Percentiles rank a stretch among this genome's conserved stretches.
phyloP scores from a whole-genome alignment of 108 stramenopile species.

The Cylindrotheca fusiformis region DNA sequence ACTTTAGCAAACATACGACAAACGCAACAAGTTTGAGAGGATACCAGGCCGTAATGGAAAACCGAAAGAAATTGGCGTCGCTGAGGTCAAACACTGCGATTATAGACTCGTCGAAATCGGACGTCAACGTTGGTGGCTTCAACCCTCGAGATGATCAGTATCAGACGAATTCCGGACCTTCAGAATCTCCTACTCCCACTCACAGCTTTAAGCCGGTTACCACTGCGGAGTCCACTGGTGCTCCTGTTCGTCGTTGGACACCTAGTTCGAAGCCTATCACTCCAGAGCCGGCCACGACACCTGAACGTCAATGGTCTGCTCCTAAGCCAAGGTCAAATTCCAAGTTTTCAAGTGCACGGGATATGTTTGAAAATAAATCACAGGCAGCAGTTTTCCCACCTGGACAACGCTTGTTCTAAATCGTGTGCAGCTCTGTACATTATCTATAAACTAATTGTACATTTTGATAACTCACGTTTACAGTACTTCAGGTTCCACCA shows the following conservation, averaged over 20 bases:
- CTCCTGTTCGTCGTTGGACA: too few relatives aligned
- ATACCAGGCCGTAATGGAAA: neutral
- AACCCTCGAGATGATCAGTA: too few relatives aligned
- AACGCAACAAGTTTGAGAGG: neutral
- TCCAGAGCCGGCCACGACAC: too few relatives aligned
- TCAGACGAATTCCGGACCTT: too few relatives aligned
- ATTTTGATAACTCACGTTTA: too few relatives aligned
- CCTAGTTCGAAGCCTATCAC: too few relatives aligned
- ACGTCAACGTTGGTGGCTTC: constrained; percentile 17
- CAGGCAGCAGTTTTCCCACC: constrained; percentile 28
- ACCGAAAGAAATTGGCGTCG: constrained; percentile 5
- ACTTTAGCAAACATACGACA: neutral
- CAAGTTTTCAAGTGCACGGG: constrained; percentile 22
- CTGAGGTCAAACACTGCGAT: constrained; percentile 28
- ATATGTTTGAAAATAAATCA: constrained; percentile 29
- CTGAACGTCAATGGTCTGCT: neutral
- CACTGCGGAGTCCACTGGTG: neutral
- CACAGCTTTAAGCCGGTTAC: too few relatives aligned
- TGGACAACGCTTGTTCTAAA: constrained; percentile 31
- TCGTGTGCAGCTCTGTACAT: too few relatives aligned
- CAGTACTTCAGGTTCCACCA: too few relatives aligned
- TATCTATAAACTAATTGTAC: too few relatives aligned
- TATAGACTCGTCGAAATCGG: constrained; percentile 23
- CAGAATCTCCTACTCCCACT: too few relatives aligned
- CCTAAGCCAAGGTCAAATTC: neutral